These are phyloP conservation scores for Termitomyces sp. DNA, from an alignment of 768 basidiomycete species.

Conservation along the genomic window DNA sequence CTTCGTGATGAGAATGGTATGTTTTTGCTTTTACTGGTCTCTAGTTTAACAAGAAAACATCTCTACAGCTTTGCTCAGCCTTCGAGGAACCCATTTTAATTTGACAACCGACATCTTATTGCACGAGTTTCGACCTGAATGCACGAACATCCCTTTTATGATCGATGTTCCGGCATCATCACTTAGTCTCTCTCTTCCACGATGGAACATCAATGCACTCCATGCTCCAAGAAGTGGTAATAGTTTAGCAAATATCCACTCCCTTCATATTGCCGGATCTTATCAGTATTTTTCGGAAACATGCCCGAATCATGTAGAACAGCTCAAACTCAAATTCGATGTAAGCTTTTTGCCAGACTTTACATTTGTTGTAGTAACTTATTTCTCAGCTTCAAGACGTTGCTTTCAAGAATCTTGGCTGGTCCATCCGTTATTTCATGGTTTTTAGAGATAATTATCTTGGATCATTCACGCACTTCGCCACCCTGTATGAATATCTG, in stretches of 20 bases:
- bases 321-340: constrained; percentile 59
- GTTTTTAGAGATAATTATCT: constrained; percentile 90
- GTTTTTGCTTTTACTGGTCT: neutral
- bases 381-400: constrained; percentile 40
- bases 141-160: constrained; percentile 59
- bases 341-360: constrained; percentile 30
- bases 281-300: constrained; percentile 72
- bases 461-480: constrained; percentile 90
- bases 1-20: constrained; percentile 81
- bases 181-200: constrained; percentile 65
- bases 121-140: constrained; percentile 66
- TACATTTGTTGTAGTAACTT: neutral
- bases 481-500: constrained; percentile 81
- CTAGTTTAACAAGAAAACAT: neutral
- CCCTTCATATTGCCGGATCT: constrained; percentile 55
- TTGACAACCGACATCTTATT: constrained; percentile 55
- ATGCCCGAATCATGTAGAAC: constrained; percentile 69
- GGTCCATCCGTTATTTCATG: constrained; percentile 88
- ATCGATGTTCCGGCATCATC: constrained; percentile 53
- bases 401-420: constrained; percentile 71
- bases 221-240: constrained; percentile 56
- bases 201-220: constrained; percentile 83
- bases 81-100: constrained; percentile 54
- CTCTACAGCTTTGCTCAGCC: constrained; percentile 60
- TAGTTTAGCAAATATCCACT: constrained; percentile 54